A percentile compares a stretch with the other conserved stretches of the same genome.
phyloP scores from a whole-genome alignment of 2,329 filamentous ascomycete genomes.

The Fusarium torulosum region DNA sequence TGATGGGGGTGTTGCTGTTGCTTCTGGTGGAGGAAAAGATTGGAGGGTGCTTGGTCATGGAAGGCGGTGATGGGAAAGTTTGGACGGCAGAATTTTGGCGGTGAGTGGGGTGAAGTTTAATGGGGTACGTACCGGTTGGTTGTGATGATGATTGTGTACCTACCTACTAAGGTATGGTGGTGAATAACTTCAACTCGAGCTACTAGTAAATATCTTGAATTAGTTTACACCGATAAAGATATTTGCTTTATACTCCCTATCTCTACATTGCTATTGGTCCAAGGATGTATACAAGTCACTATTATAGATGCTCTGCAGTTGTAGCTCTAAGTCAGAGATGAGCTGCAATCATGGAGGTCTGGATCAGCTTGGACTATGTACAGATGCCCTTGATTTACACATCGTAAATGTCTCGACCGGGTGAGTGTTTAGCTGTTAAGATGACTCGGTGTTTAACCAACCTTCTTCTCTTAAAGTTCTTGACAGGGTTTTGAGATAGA shows the following conservation, averaged over 20 bases:
- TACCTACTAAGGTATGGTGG: no score
- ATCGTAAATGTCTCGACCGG: neutral
- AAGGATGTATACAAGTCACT: no score
- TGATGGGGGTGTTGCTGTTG: slow-evolving; percentile 2
- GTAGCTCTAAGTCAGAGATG: neutral
- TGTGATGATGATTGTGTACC: no score
- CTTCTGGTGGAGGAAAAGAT: slow-evolving; percentile 35
- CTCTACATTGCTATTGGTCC: no score
- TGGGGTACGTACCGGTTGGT: slow-evolving; percentile 15
- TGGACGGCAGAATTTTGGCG: slow-evolving; percentile 48
- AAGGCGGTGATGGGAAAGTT: slow-evolving; percentile 44
- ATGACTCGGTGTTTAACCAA: neutral
- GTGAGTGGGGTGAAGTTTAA: slow-evolving; percentile 21
- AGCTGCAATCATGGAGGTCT: neutral
- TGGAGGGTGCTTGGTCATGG: slow-evolving; percentile 42
- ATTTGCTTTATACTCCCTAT: no score
- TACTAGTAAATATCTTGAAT: no score
- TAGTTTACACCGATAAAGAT: no score
- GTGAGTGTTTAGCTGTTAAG: neutral
- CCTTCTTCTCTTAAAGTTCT: neutral
- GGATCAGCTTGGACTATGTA: neutral
- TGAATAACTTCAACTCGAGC: neutral
- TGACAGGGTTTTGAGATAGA: neutral
- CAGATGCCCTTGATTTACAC: neutral
- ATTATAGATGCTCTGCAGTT: neutral